These are phyloP conservation scores for Dujonia santamariae DNA, from an alignment of 1,139 yeast species.

Conservation along the genomic window DNA sequence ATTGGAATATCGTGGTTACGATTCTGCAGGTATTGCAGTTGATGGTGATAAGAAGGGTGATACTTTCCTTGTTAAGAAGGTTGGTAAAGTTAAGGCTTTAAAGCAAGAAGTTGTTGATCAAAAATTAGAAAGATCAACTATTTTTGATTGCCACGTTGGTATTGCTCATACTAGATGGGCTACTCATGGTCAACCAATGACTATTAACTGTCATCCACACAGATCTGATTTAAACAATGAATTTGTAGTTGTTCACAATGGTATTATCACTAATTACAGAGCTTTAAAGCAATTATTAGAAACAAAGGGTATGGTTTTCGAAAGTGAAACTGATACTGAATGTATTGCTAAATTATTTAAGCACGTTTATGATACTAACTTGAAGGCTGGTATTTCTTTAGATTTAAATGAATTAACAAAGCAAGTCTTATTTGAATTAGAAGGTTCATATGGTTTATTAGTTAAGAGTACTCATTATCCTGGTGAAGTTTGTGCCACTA, in stretches of 20 bases:
- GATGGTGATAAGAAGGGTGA: slow-evolving; percentile 77
- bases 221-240: slow-evolving; percentile 80
- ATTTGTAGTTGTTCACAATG: slow-evolving; percentile 93
- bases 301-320: slow-evolving; percentile 79
- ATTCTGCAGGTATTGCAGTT: slow-evolving; percentile 93
- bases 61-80: slow-evolving; percentile 73
- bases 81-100: slow-evolving; percentile 87
- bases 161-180: slow-evolving; percentile 99
- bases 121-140: slow-evolving; percentile 55
- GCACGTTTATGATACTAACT: slow-evolving; percentile 81
- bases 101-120: slow-evolving; percentile 61
- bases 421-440: slow-evolving; percentile 87
- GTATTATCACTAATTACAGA: slow-evolving; percentile 94
- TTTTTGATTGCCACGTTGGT: slow-evolving; percentile 85
- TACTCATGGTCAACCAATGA: slow-evolving; percentile 93
- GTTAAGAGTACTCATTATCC: slow-evolving; percentile 93
- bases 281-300: slow-evolving; percentile 80
- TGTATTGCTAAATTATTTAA: slow-evolving; percentile 94
- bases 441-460: slow-evolving; percentile 96
- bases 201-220: slow-evolving; percentile 92
- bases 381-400: slow-evolving; percentile 60
- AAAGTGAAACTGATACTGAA: slow-evolving; percentile 96
- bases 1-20: slow-evolving; percentile 97
- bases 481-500: slow-evolving; percentile 93
- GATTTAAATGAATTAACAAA: slow-evolving; percentile 93